phyloP scores from a whole-genome alignment of 2,329 filamentous ascomycete species.

The Blastomyces gilchristii region DNA sequence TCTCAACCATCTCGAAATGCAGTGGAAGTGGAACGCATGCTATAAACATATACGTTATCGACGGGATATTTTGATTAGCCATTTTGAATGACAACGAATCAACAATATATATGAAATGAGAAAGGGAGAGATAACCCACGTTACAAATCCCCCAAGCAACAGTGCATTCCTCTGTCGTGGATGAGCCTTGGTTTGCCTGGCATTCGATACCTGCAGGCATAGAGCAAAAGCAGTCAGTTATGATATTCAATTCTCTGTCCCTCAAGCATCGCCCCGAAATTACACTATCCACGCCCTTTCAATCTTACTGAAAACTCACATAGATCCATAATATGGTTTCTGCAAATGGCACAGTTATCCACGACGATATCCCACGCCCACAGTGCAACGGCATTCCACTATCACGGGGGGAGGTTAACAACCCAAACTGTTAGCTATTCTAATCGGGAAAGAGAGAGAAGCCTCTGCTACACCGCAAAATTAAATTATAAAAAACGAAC shows the following conservation, averaged over 20 bases:
- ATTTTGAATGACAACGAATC: constrained; percentile 5
- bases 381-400: constrained; percentile 98
- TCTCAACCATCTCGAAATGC: constrained; percentile 98
- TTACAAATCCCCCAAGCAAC: constrained; percentile 99
- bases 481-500: constrained; percentile 37
- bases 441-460: not conserved
- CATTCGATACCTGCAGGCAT: constrained; percentile 71
- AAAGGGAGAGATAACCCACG: constrained; percentile 45
- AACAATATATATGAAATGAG: not conserved
- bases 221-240: not conserved
- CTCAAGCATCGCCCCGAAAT: not conserved
- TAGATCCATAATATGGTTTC: constrained; percentile 99
- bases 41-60: constrained; percentile 31
- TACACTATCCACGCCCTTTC: not conserved
- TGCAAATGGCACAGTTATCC: constrained; percentile 97
- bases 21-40: constrained; percentile 99
- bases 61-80: not conserved
- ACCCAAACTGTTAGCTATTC: not conserved
- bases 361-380: constrained; percentile 99
- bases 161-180: constrained; percentile 94
- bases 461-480: not conserved
- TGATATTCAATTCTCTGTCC: not conserved
- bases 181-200: constrained; percentile 95
- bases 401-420: constrained; percentile 14
- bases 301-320: constrained; percentile 47